A percentile compares a stretch with the other conserved stretches of the same genome.
phyloP scores from a whole-genome alignment of 2,329 filamentous ascomycete species.

The Scedosporium boydii region DNA sequence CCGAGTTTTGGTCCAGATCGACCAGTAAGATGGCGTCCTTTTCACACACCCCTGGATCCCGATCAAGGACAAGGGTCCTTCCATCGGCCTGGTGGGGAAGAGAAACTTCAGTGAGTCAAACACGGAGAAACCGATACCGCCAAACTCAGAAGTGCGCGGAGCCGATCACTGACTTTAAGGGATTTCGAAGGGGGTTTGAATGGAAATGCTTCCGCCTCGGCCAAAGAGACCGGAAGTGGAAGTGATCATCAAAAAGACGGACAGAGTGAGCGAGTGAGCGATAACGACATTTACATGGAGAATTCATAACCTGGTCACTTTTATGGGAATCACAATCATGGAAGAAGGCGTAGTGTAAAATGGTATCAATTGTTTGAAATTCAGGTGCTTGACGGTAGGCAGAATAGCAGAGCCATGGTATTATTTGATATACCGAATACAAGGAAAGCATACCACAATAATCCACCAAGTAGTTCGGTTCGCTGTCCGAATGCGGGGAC shows the following conservation, averaged over 20 bases:
- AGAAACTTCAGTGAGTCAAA: neutral
- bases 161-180: neutral
- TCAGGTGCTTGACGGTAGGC: neutral
- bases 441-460: neutral
- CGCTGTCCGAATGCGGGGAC: constrained; percentile 2
- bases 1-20: neutral
- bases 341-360: neutral
- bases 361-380: neutral
- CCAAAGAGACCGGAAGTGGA: neutral
- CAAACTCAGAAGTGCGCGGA: neutral
- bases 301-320: too few species aligned
- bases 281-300: too few species aligned
- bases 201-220: neutral
- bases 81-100: neutral
- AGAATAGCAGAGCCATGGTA: neutral
- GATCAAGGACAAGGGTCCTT: neutral
- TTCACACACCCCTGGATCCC: neutral
- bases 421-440: neutral
- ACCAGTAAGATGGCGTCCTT: neutral
- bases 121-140: neutral
- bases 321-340: neutral
- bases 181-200: neutral
- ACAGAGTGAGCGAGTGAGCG: too few species aligned
- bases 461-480: neutral
- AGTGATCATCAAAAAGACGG: neutral